Evolutionary conservation across 1,139 yeast genomes (phyloP).

Genomic region (Candida sp.): DNA sequence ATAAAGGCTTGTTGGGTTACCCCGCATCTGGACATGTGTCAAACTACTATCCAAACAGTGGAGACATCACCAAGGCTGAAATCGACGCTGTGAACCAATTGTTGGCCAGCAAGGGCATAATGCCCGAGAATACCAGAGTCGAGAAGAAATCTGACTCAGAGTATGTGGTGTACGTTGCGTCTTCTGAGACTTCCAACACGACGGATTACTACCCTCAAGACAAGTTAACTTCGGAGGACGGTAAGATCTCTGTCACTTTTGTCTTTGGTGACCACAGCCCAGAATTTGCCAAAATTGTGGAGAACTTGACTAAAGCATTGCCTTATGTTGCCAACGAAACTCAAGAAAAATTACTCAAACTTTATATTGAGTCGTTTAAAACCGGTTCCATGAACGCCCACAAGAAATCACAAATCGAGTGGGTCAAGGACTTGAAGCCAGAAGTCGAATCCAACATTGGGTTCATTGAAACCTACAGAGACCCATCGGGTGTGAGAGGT

Average conservation of each 20-base stretch:
- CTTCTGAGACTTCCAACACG: slow-evolving; percentile 49
- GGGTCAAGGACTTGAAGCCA: slow-evolving; percentile 91
- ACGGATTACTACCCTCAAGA: slow-evolving; percentile 44
- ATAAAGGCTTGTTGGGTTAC: slow-evolving; percentile 69
- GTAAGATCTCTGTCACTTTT: slow-evolving; percentile 45
- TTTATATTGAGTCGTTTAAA: slow-evolving; percentile 70
- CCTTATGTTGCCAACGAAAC: slow-evolving; percentile 74
- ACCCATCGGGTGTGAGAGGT: slow-evolving; percentile 90
- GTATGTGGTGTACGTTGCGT: slow-evolving; percentile 65
- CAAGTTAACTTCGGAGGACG: slow-evolving; percentile 25
- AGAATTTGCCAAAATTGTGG: slow-evolving; percentile 65
- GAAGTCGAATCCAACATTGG: slow-evolving; percentile 87
- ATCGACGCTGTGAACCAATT: slow-evolving; percentile 68
- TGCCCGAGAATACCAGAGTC: slow-evolving; percentile 86
- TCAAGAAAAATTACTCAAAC: slow-evolving; percentile 65
- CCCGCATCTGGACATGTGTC: slow-evolving; percentile 78
- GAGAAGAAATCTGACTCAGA: slow-evolving; percentile 48
- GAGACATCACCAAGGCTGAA: slow-evolving; percentile 58
- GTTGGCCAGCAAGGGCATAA: slow-evolving; percentile 61
- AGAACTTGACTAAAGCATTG: slow-evolving; percentile 59
- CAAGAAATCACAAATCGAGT: slow-evolving; percentile 78
- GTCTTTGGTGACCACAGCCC: slow-evolving; percentile 76
- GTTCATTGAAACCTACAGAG: slow-evolving; percentile 91
- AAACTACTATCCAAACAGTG: slow-evolving; percentile 65
- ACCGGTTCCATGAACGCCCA: slow-evolving; percentile 90